A percentile compares a stretch with the other conserved stretches of the same genome.
These are phyloP conservation scores for Fusarium subglutinans DNA, from an alignment of 2,329 filamentous ascomycete species.

Conservation along the genomic window DNA sequence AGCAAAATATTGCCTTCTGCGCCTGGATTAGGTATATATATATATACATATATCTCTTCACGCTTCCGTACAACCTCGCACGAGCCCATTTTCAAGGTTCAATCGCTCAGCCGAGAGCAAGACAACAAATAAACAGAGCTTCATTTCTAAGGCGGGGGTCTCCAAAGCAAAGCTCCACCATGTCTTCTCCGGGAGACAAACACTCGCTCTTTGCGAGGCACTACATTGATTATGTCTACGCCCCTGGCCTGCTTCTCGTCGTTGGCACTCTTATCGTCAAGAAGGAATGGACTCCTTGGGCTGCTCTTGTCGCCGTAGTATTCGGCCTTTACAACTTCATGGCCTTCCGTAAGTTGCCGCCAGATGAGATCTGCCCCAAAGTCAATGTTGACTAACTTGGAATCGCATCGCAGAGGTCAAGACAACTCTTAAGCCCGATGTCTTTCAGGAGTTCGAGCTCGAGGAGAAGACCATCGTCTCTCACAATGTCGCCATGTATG, in stretches of 20 bases:
- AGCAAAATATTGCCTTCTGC: not conserved
- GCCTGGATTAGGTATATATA: slow-evolving; percentile 14
- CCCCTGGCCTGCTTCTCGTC: slow-evolving; percentile 82
- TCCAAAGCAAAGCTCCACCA: slow-evolving; percentile 20
- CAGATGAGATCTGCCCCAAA: not conserved
- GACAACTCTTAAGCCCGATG: slow-evolving; percentile 85
- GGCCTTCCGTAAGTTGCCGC: slow-evolving; percentile 69
- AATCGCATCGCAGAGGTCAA: slow-evolving; percentile 69
- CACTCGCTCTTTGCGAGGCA: slow-evolving; percentile 60
- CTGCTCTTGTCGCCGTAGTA: slow-evolving; percentile 70
- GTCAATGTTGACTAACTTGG: slow-evolving; percentile 15
- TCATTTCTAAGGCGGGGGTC: slow-evolving; percentile 32
- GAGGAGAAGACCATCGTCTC: slow-evolving; percentile 95
- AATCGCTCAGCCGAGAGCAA: slow-evolving; percentile 16
- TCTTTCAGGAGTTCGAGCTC: slow-evolving; percentile 92
- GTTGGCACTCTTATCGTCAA: slow-evolving; percentile 81
- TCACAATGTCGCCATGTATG: slow-evolving; percentile 96
- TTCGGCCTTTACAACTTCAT: slow-evolving; percentile 78
- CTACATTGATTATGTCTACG: slow-evolving; percentile 82
- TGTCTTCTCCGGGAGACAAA: slow-evolving; percentile 42
- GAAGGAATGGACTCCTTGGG: slow-evolving; percentile 78
- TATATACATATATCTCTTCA: slow-evolving; percentile 1
- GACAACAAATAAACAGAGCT: slow-evolving; percentile 5
- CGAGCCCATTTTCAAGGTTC: slow-evolving; percentile 2
- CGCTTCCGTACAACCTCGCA: not conserved